These are phyloP conservation scores for Gautieria morchelliformis DNA, from an alignment of 768 basidiomycete genomes.

Conservation along the genomic window DNA sequence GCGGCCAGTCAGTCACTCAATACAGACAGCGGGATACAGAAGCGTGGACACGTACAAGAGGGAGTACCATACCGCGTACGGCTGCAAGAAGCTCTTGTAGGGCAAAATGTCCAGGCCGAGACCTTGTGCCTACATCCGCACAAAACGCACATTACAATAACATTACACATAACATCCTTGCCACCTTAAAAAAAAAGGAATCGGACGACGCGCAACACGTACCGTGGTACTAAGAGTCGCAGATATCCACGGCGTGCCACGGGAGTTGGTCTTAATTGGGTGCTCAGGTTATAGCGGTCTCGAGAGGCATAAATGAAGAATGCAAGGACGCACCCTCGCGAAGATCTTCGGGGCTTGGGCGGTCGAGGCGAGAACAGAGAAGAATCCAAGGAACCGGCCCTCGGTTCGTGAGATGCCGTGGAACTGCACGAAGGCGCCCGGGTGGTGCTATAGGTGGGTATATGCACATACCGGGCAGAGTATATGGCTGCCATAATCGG, in stretches of 20 bases:
- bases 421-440: constrained; percentile 26
- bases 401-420: constrained; percentile 24
- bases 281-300: too few species aligned
- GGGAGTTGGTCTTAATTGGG: constrained; percentile 12
- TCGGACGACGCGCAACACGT: constrained; percentile 11
- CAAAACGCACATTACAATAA: neutral
- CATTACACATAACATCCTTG: neutral
- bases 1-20: neutral
- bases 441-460: constrained; percentile 28
- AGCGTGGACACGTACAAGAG: neutral
- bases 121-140: constrained; percentile 1
- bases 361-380: constrained; percentile 37
- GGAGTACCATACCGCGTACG: constrained; percentile 3
- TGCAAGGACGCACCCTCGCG: constrained; percentile 24
- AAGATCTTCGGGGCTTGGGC: constrained; percentile 48
- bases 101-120: neutral
- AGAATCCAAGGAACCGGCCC: constrained; percentile 34
- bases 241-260: constrained; percentile 4
- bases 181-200: neutral
- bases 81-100: neutral
- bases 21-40: neutral
- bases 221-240: neutral
- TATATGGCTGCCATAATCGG: too few species aligned
- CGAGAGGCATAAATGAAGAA: constrained; percentile 42
- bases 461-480: too few species aligned